Evolutionary conservation across 768 basidiomycete species (phyloP), one percentile per base, ranked within the genome.

Genomic region (Phanerochaete sordida): DNA sequence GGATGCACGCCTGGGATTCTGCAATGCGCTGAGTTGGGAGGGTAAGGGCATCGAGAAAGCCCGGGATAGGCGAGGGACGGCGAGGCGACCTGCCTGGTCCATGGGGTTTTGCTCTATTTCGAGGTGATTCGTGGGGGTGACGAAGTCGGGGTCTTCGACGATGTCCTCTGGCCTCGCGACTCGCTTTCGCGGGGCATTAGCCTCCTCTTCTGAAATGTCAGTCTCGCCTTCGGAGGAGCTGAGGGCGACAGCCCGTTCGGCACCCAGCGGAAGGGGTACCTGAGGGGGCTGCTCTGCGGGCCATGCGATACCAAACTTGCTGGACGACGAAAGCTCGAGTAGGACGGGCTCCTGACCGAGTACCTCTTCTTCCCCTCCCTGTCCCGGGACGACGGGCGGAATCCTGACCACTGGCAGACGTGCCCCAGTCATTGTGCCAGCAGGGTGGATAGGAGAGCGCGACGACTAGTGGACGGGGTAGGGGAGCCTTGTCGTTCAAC

Each of bases 31-130:
- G n/a, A 95, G 82, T 70, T 92, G 89, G 15, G 85, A 83, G 13
- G 91, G 84, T n/a, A 87, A 74, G 21, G 93, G 93, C 75, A 87
- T 83, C 19, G 93, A 91, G 65, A 88, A 85, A 2, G 89, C 86
- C 56, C 93, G 83, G 51, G 85, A 84, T 59, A 92, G 82, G n/a
- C 80, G 39, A 47, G 88, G 85, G 13, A 73, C 63, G 58, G 70
- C 65, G 16, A 70, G 65, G 50, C 72, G 73, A 23, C 63, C 56
- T 59, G 57, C 63, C 43, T 70, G 68, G 24, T 75, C 73, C 59
- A 72, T 45, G 5, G 73, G 72, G 54, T 73, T 70, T 55, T 66
- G 68, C 59, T 74, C 73, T 24, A 65, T 54, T 52, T 67, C 65
- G 58, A 72, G 62, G 56, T 65, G 62, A 56, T 68, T 70, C 21